These are phyloP conservation scores for Lepidium aucheri DNA, from an alignment of 345 rosid species.

Conservation along the genomic window DNA sequence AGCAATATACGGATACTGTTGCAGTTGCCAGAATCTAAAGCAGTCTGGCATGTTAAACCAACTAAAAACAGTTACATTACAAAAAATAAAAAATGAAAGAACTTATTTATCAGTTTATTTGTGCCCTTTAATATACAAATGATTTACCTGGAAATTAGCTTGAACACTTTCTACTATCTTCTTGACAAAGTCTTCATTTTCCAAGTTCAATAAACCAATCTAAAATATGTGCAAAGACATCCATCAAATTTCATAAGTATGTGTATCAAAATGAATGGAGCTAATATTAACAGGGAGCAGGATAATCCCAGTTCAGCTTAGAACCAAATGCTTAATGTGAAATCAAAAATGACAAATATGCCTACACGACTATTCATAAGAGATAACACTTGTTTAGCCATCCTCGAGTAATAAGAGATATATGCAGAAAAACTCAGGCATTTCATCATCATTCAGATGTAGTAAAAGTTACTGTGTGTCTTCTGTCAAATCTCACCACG, in stretches of 20 bases:
- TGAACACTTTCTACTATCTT: conserved; percentile 50
- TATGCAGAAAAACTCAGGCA: neutral
- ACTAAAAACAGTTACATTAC: conserved; percentile 3
- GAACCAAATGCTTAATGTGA: neutral
- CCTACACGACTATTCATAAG: neutral
- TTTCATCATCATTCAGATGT: neutral
- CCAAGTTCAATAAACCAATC: conserved; percentile 92
- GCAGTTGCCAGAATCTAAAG: conserved; percentile 61
- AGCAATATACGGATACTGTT: conserved; percentile 72
- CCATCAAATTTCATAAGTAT: neutral
- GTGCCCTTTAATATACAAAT: neutral
- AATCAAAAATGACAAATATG: neutral
- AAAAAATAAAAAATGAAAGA: neutral
- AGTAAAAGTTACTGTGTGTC: neutral
- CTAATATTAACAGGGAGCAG: neutral
- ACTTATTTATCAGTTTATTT: neutral
- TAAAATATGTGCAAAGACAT: conserved; percentile 22
- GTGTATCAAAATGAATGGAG: neutral
- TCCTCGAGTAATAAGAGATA: neutral
- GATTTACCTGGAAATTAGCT: conserved; percentile 60
- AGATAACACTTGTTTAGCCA: neutral
- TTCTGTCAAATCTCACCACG: neutral
- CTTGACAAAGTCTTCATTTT: conserved; percentile 76
- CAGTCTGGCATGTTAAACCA: conserved; percentile 46
- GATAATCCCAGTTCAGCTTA: neutral